These are phyloP conservation scores for Colletotrichum gigasporum DNA, from an alignment of 2,329 filamentous ascomycete species.

Conservation along the genomic window DNA sequence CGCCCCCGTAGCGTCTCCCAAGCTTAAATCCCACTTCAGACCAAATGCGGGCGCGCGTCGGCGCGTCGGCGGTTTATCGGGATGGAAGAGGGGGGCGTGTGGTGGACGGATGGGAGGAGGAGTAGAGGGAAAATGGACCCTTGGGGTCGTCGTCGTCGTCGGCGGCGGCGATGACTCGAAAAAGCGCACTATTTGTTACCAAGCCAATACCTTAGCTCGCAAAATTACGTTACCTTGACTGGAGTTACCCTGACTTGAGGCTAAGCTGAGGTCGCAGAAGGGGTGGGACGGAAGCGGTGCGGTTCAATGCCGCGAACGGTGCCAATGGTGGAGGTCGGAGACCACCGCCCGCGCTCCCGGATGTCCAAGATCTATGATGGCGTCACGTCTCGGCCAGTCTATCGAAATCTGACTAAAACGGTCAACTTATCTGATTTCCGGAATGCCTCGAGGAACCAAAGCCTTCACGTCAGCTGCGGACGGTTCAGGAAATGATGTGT, in stretches of 20 bases:
- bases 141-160: no score
- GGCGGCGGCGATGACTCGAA: background rate
- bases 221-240: background rate
- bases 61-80: background rate
- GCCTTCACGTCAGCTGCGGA: no score
- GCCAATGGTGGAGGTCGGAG: background rate
- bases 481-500: background rate
- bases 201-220: background rate
- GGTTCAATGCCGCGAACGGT: conserved; percentile 4
- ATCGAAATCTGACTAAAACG: background rate
- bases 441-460: no score
- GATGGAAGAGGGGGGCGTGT: background rate
- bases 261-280: background rate
- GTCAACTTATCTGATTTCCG: background rate
- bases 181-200: background rate
- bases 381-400: background rate
- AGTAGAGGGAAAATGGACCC: background rate
- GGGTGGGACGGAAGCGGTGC: background rate
- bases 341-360: background rate
- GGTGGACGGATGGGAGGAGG: background rate
- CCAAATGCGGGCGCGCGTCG: conserved; percentile 9
- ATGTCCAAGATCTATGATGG: background rate
- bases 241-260: background rate
- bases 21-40: conserved; percentile 3
- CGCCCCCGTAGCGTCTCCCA: no score